Conservation (phyloP, 352 stramenopile genomes). For the Phytophthora fragariaefolia region DNA sequence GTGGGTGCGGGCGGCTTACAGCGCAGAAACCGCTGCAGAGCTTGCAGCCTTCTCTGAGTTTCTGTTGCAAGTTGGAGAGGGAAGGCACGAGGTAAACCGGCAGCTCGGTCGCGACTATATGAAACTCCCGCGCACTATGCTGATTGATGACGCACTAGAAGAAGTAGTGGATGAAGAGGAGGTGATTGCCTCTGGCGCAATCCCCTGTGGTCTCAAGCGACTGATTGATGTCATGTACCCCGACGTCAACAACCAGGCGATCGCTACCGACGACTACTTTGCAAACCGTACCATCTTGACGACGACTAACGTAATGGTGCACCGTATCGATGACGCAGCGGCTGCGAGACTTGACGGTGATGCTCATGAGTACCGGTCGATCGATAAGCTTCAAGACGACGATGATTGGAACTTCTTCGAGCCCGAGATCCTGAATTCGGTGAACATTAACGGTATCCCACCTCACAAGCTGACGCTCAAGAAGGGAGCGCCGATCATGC, state of each 20-base stretch:
- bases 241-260: constrained; percentile 1
- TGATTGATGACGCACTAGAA: neutral
- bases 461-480: constrained; percentile 39
- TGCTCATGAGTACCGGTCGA: constrained; percentile 10
- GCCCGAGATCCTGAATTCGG: constrained; percentile 17
- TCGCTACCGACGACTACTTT: constrained; percentile 5
- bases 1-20: neutral
- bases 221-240: constrained; percentile 1
- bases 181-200: neutral
- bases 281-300: neutral
- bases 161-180: neutral
- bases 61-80: constrained; percentile 14
- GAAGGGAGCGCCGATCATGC: constrained; percentile 28
- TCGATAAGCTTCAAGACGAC: constrained; percentile 35
- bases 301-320: neutral
- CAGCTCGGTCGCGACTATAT: neutral
- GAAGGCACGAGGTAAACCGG: constrained; percentile 1
- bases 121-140: neutral
- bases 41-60: neutral
- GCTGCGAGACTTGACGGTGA: neutral
- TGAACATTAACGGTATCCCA: constrained; percentile 36
- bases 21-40: neutral
- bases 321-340: neutral
- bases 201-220: neutral
- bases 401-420: constrained; percentile 27